Base-by-base conservation (phyloP, 2,329 filamentous ascomycete species). In the Cephalotrichum gorgonifer region DNA sequence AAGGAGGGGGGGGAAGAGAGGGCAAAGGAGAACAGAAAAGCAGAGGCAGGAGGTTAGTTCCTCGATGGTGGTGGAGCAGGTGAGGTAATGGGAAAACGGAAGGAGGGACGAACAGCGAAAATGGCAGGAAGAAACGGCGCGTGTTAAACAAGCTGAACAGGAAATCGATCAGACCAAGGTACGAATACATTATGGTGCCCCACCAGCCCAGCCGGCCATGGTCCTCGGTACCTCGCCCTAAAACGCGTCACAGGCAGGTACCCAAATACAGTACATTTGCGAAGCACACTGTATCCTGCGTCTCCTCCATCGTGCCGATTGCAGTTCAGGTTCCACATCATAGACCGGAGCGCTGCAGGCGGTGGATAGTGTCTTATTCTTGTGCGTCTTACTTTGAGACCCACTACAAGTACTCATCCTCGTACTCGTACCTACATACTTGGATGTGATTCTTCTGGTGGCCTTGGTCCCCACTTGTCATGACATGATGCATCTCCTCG, bases 61-160 rank as follows among this genome's bases (percentile, higher is more conserved):
- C 51, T 33, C 47, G 54, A 56, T 56, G 54, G 55, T 51, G 47
- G 51, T 50, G 48, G 66, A 65, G 65, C 62, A 68, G 69, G 65
- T 67, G 70, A 72, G 72, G 65, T 70, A 60, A 67, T 60, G 61
- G 62, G 63, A 62, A 62, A 61, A 66, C 65, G 57, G 61, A 64
- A 64, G 53, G 46, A 50, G 52, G 53, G 54, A 51, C 51, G 50
- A 62, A 64, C 48, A 51, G 54, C 44, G 57, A 53, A 53, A 47
- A 54, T 53, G 50, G 51, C 55, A 52, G 52, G 52, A 48, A 54
- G 53, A 53, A 54, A 62, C 62, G 59, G 59, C 57, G 59, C 57
- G 47, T 50, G 48, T 43, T n/a, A 27, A 45, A 58, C 63, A 53
- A 58, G 58, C 54, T 54, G 54, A 47, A 26, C 45, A 47, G 33